A percentile compares a stretch with the other conserved stretches of the same genome.
Conservation (phyloP, 257 asterid species). For the Gynochthodes officinalis region DNA sequence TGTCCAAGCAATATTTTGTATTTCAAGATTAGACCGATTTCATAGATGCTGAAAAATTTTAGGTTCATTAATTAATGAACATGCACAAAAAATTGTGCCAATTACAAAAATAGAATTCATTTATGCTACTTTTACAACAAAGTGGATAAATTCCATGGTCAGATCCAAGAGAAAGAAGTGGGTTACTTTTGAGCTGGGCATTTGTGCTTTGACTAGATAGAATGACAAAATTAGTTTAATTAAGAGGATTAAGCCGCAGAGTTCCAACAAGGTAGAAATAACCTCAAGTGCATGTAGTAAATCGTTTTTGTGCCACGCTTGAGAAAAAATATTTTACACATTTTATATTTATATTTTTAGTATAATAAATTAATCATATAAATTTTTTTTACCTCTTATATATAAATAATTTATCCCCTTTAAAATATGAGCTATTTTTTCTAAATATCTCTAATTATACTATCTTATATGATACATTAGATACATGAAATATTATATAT, state of each 20-base stretch:
- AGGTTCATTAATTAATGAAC: constrained; percentile 20
- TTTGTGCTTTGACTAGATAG: neutral
- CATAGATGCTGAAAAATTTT: constrained; percentile 16
- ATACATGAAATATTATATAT: too few relatives aligned
- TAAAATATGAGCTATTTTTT: too few relatives aligned
- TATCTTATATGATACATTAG: too few relatives aligned
- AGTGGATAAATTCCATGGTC: neutral
- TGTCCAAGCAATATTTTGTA: constrained; percentile 19
- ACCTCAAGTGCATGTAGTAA: too few relatives aligned
- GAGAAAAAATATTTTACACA: too few relatives aligned
- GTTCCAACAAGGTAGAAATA: neutral
- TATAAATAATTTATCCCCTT: too few relatives aligned
- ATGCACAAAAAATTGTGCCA: neutral
- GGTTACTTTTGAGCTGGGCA: neutral
- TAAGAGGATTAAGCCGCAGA: neutral
- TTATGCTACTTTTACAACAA: neutral
- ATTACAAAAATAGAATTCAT: neutral
- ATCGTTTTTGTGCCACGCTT: too few relatives aligned
- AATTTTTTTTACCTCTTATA: too few relatives aligned
- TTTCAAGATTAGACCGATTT: constrained; percentile 32
- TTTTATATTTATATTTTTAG: too few relatives aligned
- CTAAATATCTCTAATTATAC: too few relatives aligned
- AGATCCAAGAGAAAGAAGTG: neutral
- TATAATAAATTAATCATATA: too few relatives aligned
- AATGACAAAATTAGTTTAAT: neutral